Conservation (phyloP, 768 basidiomycete genomes). For the Psilocybe sp. region DNA sequence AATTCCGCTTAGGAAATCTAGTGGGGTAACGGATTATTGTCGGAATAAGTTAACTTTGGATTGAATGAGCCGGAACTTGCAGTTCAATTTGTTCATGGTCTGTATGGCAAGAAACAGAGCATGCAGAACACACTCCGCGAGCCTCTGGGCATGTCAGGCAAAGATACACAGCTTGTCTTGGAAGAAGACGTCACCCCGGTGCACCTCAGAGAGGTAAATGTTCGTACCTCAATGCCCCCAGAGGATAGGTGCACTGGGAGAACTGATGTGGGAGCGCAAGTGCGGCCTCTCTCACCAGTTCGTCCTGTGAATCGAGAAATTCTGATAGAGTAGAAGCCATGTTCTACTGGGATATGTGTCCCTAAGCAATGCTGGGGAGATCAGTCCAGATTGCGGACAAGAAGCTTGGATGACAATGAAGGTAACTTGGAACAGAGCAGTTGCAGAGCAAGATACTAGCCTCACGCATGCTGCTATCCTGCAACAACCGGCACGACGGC, state of each 20-base stretch:
- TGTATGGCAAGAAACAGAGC: slow-evolving; percentile 84
- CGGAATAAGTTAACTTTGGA: slow-evolving; percentile 11
- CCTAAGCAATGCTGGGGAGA: no score
- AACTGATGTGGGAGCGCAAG: slow-evolving; percentile 65
- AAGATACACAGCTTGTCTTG: slow-evolving; percentile 77
- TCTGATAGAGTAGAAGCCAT: slow-evolving; percentile 42
- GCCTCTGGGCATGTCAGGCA: slow-evolving; percentile 70
- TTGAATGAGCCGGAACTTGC: slow-evolving; percentile 25
- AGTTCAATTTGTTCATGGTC: slow-evolving; percentile 85
- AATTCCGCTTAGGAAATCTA: slow-evolving; percentile 77
- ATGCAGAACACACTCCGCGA: slow-evolving; percentile 77
- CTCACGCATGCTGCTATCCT: no score
- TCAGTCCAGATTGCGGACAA: no score
- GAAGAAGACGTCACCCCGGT: slow-evolving; percentile 5
- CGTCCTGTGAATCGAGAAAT: slow-evolving; percentile 44
- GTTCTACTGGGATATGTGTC: background rate
- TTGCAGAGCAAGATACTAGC: no score
- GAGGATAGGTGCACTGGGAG: slow-evolving; percentile 59
- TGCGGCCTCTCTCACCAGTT: slow-evolving; percentile 47
- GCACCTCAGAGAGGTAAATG: background rate
- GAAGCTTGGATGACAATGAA: no score
- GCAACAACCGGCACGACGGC: no score
- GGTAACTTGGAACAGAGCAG: no score
- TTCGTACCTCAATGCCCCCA: slow-evolving; percentile 51
- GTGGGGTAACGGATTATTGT: slow-evolving; percentile 9